These are phyloP conservation scores for Furcasterigmium sp. DNA, from an alignment of 2,329 filamentous ascomycete genomes.

Conservation along the genomic window DNA sequence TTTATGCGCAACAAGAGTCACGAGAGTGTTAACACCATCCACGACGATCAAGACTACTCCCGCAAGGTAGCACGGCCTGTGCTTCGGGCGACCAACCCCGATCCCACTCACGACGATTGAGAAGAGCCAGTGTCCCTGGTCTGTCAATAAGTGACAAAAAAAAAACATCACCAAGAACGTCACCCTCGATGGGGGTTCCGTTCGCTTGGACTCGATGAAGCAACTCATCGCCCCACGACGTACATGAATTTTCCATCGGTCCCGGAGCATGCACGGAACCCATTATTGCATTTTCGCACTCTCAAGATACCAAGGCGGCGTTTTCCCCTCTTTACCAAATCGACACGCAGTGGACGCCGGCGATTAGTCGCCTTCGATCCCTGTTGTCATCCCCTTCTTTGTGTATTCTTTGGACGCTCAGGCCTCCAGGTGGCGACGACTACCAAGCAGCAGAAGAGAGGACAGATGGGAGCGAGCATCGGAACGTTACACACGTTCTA, in stretches of 20 bases:
- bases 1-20: constrained; percentile 55
- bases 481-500: background rate
- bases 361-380: background rate
- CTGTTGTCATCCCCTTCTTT: background rate
- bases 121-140: too few species aligned
- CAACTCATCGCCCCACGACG: constrained; percentile 11
- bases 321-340: constrained; percentile 10
- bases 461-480: background rate
- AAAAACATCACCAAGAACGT: too few species aligned
- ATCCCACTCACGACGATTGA: constrained; percentile 34
- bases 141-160: too few species aligned
- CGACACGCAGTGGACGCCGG: constrained; percentile 6
- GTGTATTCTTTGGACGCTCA: background rate
- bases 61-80: constrained; percentile 52
- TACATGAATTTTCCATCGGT: constrained; percentile 11
- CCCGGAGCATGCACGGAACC: constrained; percentile 7
- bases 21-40: constrained; percentile 58
- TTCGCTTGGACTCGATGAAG: constrained; percentile 5
- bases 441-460: background rate
- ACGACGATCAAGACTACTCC: constrained; percentile 63
- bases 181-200: background rate
- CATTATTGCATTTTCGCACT: constrained; percentile 10
- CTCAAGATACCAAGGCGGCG: constrained; percentile 17
- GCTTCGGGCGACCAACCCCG: constrained; percentile 58
- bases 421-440: background rate